Base-by-base conservation (phyloP, 441 rosid genomes). In the Erysimum cheiri region DNA sequence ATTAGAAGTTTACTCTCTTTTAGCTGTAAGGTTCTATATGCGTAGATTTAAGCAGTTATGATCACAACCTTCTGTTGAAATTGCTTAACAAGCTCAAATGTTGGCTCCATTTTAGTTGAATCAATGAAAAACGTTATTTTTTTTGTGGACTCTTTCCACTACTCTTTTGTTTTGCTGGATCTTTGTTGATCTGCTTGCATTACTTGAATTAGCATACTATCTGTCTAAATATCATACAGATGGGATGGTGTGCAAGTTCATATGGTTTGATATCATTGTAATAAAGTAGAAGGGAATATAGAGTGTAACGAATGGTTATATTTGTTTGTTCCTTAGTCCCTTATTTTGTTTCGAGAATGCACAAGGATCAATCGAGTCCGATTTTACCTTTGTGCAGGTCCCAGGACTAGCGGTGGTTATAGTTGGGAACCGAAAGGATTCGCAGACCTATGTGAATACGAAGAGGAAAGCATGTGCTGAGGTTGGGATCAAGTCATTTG, bases 391-490 rank as follows among this genome's bases (percentile, higher is more conserved):
- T 60, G 48, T 24, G 72, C 79, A 91, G 96, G 95, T 89, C 44
- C 97, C 97, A 35, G 97, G 97, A 44, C 74, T 93, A 71, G 97
- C 97, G 6, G 96, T 93, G 19, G 92, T 89, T 60, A 87, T 91
- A 44, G 96, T 89, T 17, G 98, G 98, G 35, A 29, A 26, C 65
- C 80, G 96, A 59, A 91, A 88, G 77, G 98, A 91, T 76, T 89
- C 97, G 43, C 89, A 85, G 73, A 93, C 90, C 70, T 93, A 91
- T 76, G 98, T 93, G 57, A 82, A 55, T 54, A 93, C 86, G 91
- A 93, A 93, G 83, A 87, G 98, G 77, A 91, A 89, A 74, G 95
- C 95, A 0, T 93, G 96, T 75, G 88, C 89, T 33, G 97, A 93
- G 86, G 95, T 89, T 70, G 97, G 98, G 69, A 88, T 89, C 17